These are phyloP conservation scores for Didymella exigua DNA, from an alignment of 2,329 filamentous ascomycete genomes.

Conservation along the genomic window DNA sequence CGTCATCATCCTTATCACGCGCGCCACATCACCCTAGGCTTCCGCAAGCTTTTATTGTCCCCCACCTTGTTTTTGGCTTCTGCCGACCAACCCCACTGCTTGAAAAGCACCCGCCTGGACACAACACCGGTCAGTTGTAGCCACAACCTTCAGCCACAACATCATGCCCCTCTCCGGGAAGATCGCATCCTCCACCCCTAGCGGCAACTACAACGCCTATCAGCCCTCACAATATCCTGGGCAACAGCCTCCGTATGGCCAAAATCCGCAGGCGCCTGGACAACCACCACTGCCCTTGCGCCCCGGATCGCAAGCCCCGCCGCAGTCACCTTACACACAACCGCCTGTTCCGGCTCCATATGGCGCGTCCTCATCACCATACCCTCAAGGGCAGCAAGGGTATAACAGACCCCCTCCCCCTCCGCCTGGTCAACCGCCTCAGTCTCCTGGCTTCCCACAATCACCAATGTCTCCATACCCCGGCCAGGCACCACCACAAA, in stretches of 20 bases:
- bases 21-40: conserved; percentile 28
- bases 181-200: conserved; percentile 28
- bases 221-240: conserved; percentile 31
- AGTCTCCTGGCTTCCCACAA: conserved; percentile 35
- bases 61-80: conserved; percentile 38
- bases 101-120: conserved; percentile 22
- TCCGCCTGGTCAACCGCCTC: conserved; percentile 34
- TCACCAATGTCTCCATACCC: conserved; percentile 28
- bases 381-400: conserved; percentile 42
- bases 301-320: conserved; percentile 45
- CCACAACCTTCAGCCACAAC: conserved; percentile 22
- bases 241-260: conserved; percentile 36
- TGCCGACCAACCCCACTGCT: conserved; percentile 25
- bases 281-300: conserved; percentile 42
- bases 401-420: conserved; percentile 46
- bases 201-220: conserved; percentile 36
- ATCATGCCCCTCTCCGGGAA: conserved; percentile 37
- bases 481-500: conserved; percentile 26
- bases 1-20: conserved; percentile 37
- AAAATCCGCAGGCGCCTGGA: conserved; percentile 25
- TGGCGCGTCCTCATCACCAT: conserved; percentile 44
- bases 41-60: conserved; percentile 22
- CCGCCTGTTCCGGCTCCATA: conserved; percentile 45
- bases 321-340: conserved; percentile 53
- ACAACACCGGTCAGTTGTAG: conserved; percentile 17